These are phyloP conservation scores for Diaporthe citriasiana DNA, from an alignment of 2,329 filamentous ascomycete species.

Conservation along the genomic window DNA sequence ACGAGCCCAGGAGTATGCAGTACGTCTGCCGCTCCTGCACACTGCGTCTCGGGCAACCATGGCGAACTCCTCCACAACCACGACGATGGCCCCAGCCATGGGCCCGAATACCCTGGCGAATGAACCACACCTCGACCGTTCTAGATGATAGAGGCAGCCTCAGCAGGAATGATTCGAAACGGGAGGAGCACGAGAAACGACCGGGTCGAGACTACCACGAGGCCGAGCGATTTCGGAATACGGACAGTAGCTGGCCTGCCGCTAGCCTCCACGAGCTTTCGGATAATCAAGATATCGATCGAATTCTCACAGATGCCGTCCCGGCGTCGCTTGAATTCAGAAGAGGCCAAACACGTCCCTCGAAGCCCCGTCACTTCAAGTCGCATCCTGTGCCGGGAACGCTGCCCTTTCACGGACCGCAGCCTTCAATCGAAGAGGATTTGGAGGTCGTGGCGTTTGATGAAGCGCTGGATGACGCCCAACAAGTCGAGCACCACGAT, in stretches of 20 bases:
- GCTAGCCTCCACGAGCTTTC: neutral
- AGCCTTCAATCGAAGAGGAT: constrained; percentile 8
- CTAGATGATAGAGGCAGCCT: neutral
- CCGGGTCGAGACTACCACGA: neutral
- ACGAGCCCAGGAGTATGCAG: constrained; percentile 40
- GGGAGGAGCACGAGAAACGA: neutral
- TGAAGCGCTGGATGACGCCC: constrained; percentile 6
- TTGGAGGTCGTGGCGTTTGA: neutral
- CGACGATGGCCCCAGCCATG: neutral
- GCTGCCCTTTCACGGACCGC: too few relatives aligned
- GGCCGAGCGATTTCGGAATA: constrained; percentile 9
- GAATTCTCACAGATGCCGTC: neutral
- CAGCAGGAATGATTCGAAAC: neutral
- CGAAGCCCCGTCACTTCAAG: neutral
- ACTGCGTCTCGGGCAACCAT: constrained; percentile 42
- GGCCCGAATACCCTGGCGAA: constrained; percentile 4
- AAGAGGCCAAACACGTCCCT: neutral
- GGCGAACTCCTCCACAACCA: constrained; percentile 28
- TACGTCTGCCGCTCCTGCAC: constrained; percentile 41
- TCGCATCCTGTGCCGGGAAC: neutral
- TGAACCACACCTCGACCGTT: constrained; percentile 1
- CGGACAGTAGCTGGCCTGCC: neutral
- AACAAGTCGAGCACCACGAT: neutral
- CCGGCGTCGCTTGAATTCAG: neutral
- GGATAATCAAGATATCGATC: neutral